Conservation (phyloP, 2,329 filamentous ascomycete species). For the Ciborinia camelliae region DNA sequence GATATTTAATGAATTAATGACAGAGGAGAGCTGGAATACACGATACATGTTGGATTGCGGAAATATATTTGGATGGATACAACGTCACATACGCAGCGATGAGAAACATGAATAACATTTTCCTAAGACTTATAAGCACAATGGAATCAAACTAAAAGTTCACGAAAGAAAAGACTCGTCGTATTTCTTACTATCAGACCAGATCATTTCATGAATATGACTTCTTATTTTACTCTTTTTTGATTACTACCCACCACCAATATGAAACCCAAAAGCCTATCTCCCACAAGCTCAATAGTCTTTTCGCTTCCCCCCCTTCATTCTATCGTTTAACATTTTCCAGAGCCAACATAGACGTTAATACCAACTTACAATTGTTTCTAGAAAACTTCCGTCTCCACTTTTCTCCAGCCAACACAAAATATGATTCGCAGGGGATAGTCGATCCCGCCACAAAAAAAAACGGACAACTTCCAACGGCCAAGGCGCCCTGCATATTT, state of each 20-base stretch:
- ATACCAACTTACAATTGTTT: not conserved
- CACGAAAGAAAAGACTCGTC: not conserved
- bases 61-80: not conserved
- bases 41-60: not conserved
- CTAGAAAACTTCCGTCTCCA: not conserved
- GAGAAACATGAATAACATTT: not conserved
- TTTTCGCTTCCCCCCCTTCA: not conserved
- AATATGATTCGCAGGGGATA: not conserved
- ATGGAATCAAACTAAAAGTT: not conserved
- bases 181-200: not conserved
- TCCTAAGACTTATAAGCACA: not conserved
- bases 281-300: not conserved
- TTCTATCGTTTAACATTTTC: not conserved
- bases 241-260: not conserved
- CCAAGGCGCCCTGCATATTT: not conserved
- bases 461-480: not conserved
- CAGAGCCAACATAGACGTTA: not conserved
- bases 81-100: not conserved
- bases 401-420: not conserved
- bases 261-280: not conserved
- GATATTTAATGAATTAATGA: not conserved
- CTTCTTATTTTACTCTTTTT: not conserved
- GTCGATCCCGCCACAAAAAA: not conserved
- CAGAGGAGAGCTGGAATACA: not conserved
- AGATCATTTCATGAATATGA: not conserved